Percentiles rank a stretch among this genome's conserved stretches.
Evolutionary conservation across 2,329 filamentous ascomycete species (phyloP).

Genomic region (Pseudogymnoascus verrucosus): DNA sequence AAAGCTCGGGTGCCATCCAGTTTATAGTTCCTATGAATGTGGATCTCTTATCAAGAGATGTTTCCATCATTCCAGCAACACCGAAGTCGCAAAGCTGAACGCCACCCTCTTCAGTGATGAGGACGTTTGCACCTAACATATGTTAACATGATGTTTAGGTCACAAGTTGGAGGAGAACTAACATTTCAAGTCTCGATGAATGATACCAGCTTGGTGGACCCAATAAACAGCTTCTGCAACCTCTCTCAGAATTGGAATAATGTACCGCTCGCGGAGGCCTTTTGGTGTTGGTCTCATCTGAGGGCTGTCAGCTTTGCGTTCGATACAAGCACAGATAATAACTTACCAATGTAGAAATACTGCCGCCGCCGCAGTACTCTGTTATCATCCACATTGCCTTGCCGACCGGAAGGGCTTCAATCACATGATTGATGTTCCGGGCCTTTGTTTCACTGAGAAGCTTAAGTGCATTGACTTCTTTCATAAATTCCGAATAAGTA

Average conservation of each 20-base stretch:
- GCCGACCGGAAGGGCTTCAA: constrained; percentile 69
- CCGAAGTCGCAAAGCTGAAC: constrained; percentile 83
- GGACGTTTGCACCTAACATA: constrained; percentile 56
- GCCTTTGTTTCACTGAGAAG: constrained; percentile 66
- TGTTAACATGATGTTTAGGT: constrained; percentile 6
- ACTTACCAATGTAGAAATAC: constrained; percentile 59
- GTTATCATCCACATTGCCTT: constrained; percentile 83
- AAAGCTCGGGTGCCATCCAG: constrained; percentile 80
- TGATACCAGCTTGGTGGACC: constrained; percentile 61
- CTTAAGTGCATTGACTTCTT: constrained; percentile 62
- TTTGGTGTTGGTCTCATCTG: constrained; percentile 58
- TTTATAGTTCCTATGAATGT: constrained; percentile 77
- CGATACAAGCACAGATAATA: constrained; percentile 37
- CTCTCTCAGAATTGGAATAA: constrained; percentile 58
- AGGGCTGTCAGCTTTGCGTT: constrained; percentile 13
- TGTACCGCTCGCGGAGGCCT: constrained; percentile 62
- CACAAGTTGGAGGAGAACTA: constrained; percentile 12
- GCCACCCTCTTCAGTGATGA: constrained; percentile 67
- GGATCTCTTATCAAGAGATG: constrained; percentile 65
- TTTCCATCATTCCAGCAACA: constrained; percentile 70
- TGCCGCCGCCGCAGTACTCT: constrained; percentile 78
- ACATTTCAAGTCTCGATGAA: constrained; percentile 65
- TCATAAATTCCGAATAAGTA: constrained; percentile 61
- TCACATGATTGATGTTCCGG: constrained; percentile 72
- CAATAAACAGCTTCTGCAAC: constrained; percentile 58